These are phyloP conservation scores for Aspergillus awamori DNA, from an alignment of 2,329 filamentous ascomycete genomes.

Conservation along the genomic window DNA sequence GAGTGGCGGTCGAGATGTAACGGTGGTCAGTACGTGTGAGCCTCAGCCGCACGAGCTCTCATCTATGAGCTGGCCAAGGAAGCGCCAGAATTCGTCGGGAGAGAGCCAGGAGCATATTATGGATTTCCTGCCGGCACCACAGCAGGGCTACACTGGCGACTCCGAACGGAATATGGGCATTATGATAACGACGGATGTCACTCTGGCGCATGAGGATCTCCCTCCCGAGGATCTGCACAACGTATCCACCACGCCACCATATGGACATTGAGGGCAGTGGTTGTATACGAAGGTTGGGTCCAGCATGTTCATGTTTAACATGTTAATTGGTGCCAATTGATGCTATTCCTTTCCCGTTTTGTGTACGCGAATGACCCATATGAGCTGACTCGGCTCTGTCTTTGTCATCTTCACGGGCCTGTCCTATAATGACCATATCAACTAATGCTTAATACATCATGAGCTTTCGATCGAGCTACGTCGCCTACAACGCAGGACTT, in stretches of 20 bases:
- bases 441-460: background rate
- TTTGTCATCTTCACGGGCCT: background rate
- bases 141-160: background rate
- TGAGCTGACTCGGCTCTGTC: background rate
- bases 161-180: constrained; percentile 8
- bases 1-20: constrained; percentile 8
- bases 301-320: too few species aligned
- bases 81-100: background rate
- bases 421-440: background rate
- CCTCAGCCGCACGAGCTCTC: constrained; percentile 14
- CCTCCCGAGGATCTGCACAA: background rate
- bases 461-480: background rate
- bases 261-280: background rate
- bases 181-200: constrained; percentile 17
- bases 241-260: background rate
- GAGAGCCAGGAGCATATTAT: constrained; percentile 23
- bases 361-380: too few species aligned
- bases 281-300: too few species aligned
- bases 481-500: too few species aligned
- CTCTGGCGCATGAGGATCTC: constrained; percentile 13
- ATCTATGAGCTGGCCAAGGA: background rate
- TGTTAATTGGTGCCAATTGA: too few species aligned
- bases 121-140: background rate
- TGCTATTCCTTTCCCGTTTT: too few species aligned
- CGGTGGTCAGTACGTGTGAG: background rate